Evolutionary conservation across 169 alveolate species (phyloP).

Genomic region (Eimeria praecox): DNA sequence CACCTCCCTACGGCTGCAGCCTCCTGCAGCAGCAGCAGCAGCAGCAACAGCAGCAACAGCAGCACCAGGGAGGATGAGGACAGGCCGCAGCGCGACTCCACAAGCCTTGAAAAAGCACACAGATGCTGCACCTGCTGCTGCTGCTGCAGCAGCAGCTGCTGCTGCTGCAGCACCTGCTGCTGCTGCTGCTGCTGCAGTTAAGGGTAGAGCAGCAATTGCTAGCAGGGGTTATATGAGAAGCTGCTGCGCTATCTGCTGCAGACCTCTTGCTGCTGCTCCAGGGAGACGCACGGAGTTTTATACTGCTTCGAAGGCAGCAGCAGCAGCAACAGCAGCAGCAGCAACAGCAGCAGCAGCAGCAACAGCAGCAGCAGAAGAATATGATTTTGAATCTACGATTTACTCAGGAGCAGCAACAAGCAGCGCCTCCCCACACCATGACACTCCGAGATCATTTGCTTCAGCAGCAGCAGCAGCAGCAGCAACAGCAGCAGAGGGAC

Average conservation of each 20-base stretch:
- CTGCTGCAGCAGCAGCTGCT: not conserved
- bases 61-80: not conserved
- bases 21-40: conserved; percentile 24
- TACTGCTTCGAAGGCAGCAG: no score
- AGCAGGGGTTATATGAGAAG: not conserved
- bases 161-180: not conserved
- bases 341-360: not conserved
- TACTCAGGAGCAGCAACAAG: no score
- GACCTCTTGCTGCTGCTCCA: conserved; percentile 13
- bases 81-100: not conserved
- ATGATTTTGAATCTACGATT: not conserved
- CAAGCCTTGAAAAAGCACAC: not conserved
- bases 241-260: conserved; percentile 29
- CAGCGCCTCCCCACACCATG: no score
- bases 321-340: conserved; percentile 29
- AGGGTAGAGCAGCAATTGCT: conserved; percentile 9
- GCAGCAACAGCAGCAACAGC: not conserved
- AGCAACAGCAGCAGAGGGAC: not conserved
- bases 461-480: no score
- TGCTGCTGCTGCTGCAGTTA: conserved; percentile 10
- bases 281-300: not conserved
- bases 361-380: conserved; percentile 10
- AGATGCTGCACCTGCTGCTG: not conserved
- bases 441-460: no score
- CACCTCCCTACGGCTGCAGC: not conserved